These are phyloP conservation scores for Chrysoporthe puriensis DNA, from an alignment of 2,329 filamentous ascomycete species.

Conservation along the genomic window DNA sequence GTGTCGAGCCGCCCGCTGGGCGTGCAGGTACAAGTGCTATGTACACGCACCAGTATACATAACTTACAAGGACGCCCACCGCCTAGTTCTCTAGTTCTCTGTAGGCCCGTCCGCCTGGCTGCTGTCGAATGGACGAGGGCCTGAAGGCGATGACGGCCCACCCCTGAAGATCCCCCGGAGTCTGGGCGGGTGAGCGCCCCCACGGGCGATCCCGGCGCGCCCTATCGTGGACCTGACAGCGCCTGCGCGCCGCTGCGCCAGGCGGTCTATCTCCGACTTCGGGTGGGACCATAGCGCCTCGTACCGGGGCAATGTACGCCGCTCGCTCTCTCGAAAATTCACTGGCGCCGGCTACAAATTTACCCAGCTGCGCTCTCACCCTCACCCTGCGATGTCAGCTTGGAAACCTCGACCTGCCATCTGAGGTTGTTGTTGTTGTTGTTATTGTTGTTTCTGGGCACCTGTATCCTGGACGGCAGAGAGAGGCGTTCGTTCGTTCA, in stretches of 20 bases:
- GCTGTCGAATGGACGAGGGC: neutral
- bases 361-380: neutral
- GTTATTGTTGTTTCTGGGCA: no score
- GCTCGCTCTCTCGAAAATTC: neutral
- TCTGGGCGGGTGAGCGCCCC: neutral
- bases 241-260: neutral
- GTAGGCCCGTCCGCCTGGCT: no score
- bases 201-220: neutral
- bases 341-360: neutral
- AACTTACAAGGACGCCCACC: neutral
- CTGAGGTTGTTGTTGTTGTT: neutral
- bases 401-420: constrained; percentile 1
- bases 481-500: neutral
- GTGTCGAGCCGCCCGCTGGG: no score
- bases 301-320: no score
- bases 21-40: no score
- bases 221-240: neutral
- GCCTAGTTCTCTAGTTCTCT: no score
- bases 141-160: neutral
- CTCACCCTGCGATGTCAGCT: neutral
- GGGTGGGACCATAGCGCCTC: neutral
- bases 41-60: neutral
- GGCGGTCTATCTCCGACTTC: constrained; percentile 5
- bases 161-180: neutral
- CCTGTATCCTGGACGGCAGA: neutral